These are phyloP conservation scores for Ziziphus jujuba DNA, from an alignment of 306 rosid genomes.

Conservation along the genomic window DNA sequence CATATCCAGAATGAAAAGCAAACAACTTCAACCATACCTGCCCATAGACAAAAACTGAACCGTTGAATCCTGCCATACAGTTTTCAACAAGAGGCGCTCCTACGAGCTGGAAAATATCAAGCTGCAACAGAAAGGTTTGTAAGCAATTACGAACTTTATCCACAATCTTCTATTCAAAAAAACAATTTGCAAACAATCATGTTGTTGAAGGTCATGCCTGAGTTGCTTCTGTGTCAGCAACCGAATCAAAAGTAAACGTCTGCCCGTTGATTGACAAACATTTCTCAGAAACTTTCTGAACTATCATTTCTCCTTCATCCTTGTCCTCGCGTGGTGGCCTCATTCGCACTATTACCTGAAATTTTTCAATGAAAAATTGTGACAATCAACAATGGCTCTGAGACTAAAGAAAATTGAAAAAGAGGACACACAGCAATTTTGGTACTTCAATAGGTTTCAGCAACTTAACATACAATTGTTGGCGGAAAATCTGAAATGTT, in stretches of 20 bases:
- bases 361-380: neutral
- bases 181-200: conserved; percentile 7
- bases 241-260: conserved; percentile 89
- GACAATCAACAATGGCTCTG: neutral
- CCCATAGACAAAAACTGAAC: conserved; percentile 98
- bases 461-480: neutral
- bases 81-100: conserved; percentile 92
- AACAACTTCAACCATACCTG: conserved; percentile 50
- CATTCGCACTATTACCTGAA: conserved; percentile 88
- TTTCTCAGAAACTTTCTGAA: conserved; percentile 68
- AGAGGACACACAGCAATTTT: neutral
- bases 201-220: conserved; percentile 56
- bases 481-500: neutral
- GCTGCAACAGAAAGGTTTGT: conserved; percentile 45
- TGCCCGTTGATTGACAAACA: conserved; percentile 78
- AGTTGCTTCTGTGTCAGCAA: conserved; percentile 74
- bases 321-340: conserved; percentile 62
- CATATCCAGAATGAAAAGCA: neutral
- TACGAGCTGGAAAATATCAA: conserved; percentile 86
- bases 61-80: conserved; percentile 95
- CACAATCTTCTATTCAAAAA: conserved; percentile 12
- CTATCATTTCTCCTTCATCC: conserved; percentile 77
- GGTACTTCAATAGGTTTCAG: neutral
- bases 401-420: neutral
- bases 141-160: conserved; percentile 7